Evolutionary conservation across 768 basidiomycete species (phyloP), one percentile per base, ranked within the genome.

Genomic region (Phallus indusiatus): DNA sequence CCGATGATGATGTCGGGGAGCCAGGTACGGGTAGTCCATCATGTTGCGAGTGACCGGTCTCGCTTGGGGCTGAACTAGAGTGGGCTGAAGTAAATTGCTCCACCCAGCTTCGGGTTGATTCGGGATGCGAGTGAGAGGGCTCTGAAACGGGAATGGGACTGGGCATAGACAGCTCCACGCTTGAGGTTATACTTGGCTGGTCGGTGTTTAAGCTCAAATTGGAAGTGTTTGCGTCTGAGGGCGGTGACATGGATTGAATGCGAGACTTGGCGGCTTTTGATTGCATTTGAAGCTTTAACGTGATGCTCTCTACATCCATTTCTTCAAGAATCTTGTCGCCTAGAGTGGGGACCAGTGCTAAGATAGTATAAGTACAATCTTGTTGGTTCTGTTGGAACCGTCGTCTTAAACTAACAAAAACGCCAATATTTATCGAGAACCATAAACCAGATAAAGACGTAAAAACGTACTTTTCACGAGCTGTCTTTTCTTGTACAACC

Each of bases 341-440:
- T 17, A 73, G 59, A 0, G 70, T 67, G 6, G 70, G 71, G 16
- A 72, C 58, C 16, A 67, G 68, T 0, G 86, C 83, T 67, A 87
- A 81, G 52, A 86, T 74, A 0, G 87, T 91, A 67, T 83, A 94
- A 7, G 85, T 81, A 21, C 81, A 77, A 66, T 93, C 86, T 60
- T 89, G 82, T 63, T 88, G 85, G 22, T 84, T 90, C 62, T 88
- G 83, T 35, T 78, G 75, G 69, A 91, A 94, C 36, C 92, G 77
- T 50, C 82, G 75, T 54, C 81, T 78, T 24, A 94, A 72, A 64
- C 90, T 93, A 56, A 8, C 55, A 24, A 16, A 18, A 36, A 33
- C 58, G 22, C 10, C 34, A 55, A 54, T 16, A 2, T 2, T 28
- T 28, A 2, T 22, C 16, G 42, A 47, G 18, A 12, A 18, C 12